Base-by-base conservation (phyloP, 805 yeast genomes). In the Cyberlindnera maritima region DNA sequence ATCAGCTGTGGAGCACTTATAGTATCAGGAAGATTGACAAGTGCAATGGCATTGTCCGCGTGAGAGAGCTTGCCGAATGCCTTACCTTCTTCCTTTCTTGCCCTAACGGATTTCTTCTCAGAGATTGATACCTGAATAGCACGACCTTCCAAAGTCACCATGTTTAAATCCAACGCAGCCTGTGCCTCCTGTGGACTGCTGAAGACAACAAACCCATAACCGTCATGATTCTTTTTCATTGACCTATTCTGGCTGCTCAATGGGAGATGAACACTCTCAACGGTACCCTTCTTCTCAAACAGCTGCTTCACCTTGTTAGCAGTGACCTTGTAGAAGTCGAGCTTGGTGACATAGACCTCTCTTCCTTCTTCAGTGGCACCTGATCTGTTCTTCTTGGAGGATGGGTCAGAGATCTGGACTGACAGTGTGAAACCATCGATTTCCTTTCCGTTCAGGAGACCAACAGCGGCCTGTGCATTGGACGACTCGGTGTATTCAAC, bases 131-230 rank as follows among this genome's bases (percentile, higher is more conserved):
- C 84, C 12, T 66, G 66, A 2, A 87, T 66, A 0, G 55, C 62
- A 36, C 86, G 63, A 0, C 75, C 81, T 34, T 70, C 70, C 2
- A 84, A 50, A 3, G 64, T 61, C 0, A 65, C 54, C 9, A 71
- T 68, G 51, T 81, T 69, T 39, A 73, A 50, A 10, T 61, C 58
- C 12, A 81, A 52, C 0, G 88, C 81, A 3, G 60, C 59, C 0
- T 64, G 57, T 0, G 89, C 86, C 3, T 71, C 74, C 1, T 68
- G 71, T 9, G 63, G 59, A 0, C 64, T 62, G 2, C 57, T 47
- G 54, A 79, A 85, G 0, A 77, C 68, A 0, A 87, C 65, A 58
- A 87, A 85, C 0, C 84, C 96, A 61, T 74, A 82, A 0, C 92
- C 91, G 39, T 79, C 80, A 57, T 81, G 67, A 28, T 64, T 66